A percentile compares a stretch with the other conserved stretches of the same genome.
Evolutionary conservation across 139 green algal genomes (phyloP).

Genomic region (Nannochloris sp.): DNA sequence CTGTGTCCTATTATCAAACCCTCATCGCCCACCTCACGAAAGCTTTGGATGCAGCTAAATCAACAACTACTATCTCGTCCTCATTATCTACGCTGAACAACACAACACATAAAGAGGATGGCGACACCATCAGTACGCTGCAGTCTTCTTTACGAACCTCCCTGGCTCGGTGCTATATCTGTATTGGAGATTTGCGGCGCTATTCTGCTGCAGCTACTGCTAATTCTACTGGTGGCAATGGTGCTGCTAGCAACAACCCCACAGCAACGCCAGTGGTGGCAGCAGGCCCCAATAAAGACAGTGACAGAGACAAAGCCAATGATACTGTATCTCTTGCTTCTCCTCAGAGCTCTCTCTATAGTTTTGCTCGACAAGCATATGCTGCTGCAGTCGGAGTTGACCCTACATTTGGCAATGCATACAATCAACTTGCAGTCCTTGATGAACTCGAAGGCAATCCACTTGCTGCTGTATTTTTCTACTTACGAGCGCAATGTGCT

Average conservation of each 20-base stretch:
- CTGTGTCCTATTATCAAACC: slow-evolving; percentile 46
- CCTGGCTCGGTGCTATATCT: neutral
- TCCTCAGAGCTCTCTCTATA: no score
- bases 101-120: neutral
- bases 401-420: slow-evolving; percentile 54
- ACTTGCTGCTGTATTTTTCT: slow-evolving; percentile 54
- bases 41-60: no score
- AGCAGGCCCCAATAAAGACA: slow-evolving; percentile 9
- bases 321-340: slow-evolving; percentile 6
- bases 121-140: neutral
- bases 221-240: neutral
- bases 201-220: neutral
- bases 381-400: neutral
- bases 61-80: no score
- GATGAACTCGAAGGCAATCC: slow-evolving; percentile 42
- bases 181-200: neutral
- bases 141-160: neutral
- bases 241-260: neutral
- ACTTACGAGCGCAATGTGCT: slow-evolving; percentile 29
- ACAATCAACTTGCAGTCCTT: slow-evolving; percentile 82
- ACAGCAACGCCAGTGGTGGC: neutral
- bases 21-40: slow-evolving; percentile 50
- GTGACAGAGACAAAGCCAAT: slow-evolving; percentile 42
- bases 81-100: neutral
- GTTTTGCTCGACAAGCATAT: neutral